Evolutionary conservation across 768 basidiomycete species (phyloP).

Genomic region (Tephrocybe rancida): DNA sequence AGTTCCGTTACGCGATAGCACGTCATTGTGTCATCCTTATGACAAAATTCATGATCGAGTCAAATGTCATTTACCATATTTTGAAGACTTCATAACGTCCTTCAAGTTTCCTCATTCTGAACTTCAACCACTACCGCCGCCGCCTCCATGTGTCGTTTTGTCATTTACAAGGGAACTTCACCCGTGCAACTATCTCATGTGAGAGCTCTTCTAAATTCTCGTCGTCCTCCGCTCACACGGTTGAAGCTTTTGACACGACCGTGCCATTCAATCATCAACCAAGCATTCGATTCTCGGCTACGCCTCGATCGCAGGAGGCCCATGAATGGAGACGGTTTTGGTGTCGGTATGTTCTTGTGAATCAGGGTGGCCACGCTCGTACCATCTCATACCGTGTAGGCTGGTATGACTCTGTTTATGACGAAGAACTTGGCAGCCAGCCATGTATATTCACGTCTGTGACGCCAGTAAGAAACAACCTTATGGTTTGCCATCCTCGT

Average conservation of each 20-base stretch:
- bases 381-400: slow-evolving; percentile 43
- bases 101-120: background rate
- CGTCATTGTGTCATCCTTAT: slow-evolving; percentile 23
- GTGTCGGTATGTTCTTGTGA: slow-evolving; percentile 68
- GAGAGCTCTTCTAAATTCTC: slow-evolving; percentile 23
- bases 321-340: slow-evolving; percentile 97
- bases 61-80: background rate
- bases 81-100: background rate
- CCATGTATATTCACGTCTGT: slow-evolving; percentile 97
- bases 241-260: slow-evolving; percentile 86
- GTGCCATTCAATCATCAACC: slow-evolving; percentile 95
- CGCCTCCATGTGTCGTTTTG: slow-evolving; percentile 76
- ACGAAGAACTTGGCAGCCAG: slow-evolving; percentile 81
- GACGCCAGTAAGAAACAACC: slow-evolving; percentile 68
- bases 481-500: background rate
- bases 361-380: background rate
- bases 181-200: slow-evolving; percentile 92
- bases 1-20: slow-evolving; percentile 32
- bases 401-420: slow-evolving; percentile 91
- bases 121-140: background rate
- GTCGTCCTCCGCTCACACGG: slow-evolving; percentile 5
- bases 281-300: slow-evolving; percentile 93
- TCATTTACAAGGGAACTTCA: slow-evolving; percentile 94
- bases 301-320: slow-evolving; percentile 79
- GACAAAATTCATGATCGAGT: background rate